These are phyloP conservation scores for Entomortierella lignicola DNA, from an alignment of 192 early-diverging fungal genomes.

Conservation along the genomic window DNA sequence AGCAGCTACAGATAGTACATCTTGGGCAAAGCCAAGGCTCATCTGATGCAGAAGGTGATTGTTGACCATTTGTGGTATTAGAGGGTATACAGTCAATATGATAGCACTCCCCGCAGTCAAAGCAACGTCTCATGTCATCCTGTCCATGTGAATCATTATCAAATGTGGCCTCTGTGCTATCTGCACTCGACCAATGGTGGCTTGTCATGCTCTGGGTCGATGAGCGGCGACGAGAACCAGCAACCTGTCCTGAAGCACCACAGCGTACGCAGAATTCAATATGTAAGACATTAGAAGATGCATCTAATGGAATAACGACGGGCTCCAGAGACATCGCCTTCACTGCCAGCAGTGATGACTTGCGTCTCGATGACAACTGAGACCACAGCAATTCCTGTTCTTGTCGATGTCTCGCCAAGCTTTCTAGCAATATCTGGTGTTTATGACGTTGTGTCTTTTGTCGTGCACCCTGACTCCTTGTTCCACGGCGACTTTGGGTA, in stretches of 20 bases:
- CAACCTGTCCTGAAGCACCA: constrained; percentile 3
- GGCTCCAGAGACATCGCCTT: constrained; percentile 3
- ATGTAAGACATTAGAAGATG: not conserved
- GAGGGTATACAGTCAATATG: constrained; percentile 57
- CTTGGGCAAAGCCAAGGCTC: constrained; percentile 32
- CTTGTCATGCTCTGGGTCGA: constrained; percentile 9
- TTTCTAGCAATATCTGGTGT: constrained; percentile 16
- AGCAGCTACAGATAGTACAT: constrained; percentile 20
- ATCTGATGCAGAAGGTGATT: not conserved
- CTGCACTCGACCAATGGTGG: not conserved
- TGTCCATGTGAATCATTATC: not conserved
- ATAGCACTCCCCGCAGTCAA: constrained; percentile 61
- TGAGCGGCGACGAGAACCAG: not conserved
- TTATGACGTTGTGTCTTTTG: constrained; percentile 7
- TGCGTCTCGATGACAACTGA: not conserved
- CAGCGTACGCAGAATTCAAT: constrained; percentile 15
- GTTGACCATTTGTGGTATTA: not conserved
- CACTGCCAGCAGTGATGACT: constrained; percentile 6
- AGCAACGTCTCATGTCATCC: constrained; percentile 41
- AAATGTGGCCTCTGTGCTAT: not conserved
- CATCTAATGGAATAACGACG: not conserved
- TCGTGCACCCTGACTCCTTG: not conserved
- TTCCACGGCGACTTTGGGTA: not conserved
- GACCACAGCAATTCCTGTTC: constrained; percentile 3
- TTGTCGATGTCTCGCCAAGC: constrained; percentile 17